Evolutionary conservation across 106 monocot genomes (phyloP), one percentile per base, ranked within the genome.

Genomic region (Vanilla planifolia): DNA sequence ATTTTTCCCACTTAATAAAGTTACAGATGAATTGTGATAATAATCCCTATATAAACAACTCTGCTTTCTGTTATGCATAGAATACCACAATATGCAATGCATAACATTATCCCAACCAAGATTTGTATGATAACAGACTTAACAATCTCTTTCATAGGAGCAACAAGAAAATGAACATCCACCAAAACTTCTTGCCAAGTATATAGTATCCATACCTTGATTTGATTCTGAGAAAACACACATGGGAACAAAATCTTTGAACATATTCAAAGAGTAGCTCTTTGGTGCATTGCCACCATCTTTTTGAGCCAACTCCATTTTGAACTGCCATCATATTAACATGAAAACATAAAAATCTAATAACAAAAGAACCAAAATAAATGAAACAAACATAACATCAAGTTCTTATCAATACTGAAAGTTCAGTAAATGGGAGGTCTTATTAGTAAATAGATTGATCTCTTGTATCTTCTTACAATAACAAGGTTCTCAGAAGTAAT

Each of bases 161-260:
- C 32, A 14, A n/a, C 32, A 25, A 50, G 22, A 16, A 53, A 53
- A 53, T 30, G 53, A 53, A 16, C 14, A 32, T n/a, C 6, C 32
- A 29, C 29, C 16, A 4, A 52, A 26, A 28, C 11, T 29, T 52
- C 48, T 25, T 48, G 48, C 21, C 30, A 32, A 55, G 21, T 7
- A n/a, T 15, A 46, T 16, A 5, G 24, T 2, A 69, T 69, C 8
- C 53, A 69, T 65, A 96, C 95, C 86, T 84, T 81, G 89, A 67
- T 70, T 86, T 76, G 95, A 78, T 67, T 96, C 95, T 20, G 86
- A 80, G 41, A 95, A 84, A 43, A 96, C 78, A 71, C 79, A 84
- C 86, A 96, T 86, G 36, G 95, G 95, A 56, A 96, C 95, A 60
- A 96, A 84, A 71, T 96, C 95, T 55, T 87, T 96, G 81, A 83